These are phyloP conservation scores for Clitopilus hobsonii DNA, from an alignment of 768 basidiomycete species.

Conservation along the genomic window DNA sequence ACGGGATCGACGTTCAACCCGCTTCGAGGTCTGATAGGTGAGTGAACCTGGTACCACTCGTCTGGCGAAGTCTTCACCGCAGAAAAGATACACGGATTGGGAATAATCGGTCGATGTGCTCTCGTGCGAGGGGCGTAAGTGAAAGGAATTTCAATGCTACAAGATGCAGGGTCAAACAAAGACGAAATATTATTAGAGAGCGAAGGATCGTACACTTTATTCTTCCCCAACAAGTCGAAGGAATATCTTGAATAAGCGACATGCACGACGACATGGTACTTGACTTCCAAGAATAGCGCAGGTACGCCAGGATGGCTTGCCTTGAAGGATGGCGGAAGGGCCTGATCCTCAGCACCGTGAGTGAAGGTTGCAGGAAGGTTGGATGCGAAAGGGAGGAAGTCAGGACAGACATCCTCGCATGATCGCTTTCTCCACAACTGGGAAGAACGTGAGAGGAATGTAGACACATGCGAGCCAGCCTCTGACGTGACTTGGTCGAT, in stretches of 20 bases:
- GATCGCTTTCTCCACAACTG: slow-evolving; percentile 27
- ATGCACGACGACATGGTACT: slow-evolving; percentile 43
- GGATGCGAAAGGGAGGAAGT: slow-evolving; percentile 37
- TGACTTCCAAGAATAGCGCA: slow-evolving; percentile 32
- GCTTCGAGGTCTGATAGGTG: slow-evolving; percentile 33
- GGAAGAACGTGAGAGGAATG: slow-evolving; percentile 25
- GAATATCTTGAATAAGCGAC: slow-evolving; percentile 16
- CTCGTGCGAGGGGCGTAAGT: slow-evolving; percentile 49
- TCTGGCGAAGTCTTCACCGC: slow-evolving; percentile 59
- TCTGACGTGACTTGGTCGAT: slow-evolving; percentile 34
- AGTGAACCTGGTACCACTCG: slow-evolving; percentile 55
- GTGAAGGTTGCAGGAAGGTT: slow-evolving; percentile 42
- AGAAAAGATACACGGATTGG: slow-evolving; percentile 45
- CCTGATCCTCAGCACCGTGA: slow-evolving; percentile 23
- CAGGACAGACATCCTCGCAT: slow-evolving; percentile 15
- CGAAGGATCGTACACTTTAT: slow-evolving; percentile 35
- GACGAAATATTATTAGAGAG: not conserved
- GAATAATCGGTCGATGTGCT: slow-evolving; percentile 49
- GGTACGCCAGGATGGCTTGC: slow-evolving; percentile 25
- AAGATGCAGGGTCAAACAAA: not conserved
- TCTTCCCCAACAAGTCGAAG: slow-evolving; percentile 39
- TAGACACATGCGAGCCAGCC: slow-evolving; percentile 28
- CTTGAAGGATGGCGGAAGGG: slow-evolving; percentile 48
- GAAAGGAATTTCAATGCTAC: slow-evolving; percentile 45
- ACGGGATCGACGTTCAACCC: slow-evolving; percentile 31